Conservation (phyloP, 768 basidiomycete species). For the Phanerodontia chrysosporium region DNA sequence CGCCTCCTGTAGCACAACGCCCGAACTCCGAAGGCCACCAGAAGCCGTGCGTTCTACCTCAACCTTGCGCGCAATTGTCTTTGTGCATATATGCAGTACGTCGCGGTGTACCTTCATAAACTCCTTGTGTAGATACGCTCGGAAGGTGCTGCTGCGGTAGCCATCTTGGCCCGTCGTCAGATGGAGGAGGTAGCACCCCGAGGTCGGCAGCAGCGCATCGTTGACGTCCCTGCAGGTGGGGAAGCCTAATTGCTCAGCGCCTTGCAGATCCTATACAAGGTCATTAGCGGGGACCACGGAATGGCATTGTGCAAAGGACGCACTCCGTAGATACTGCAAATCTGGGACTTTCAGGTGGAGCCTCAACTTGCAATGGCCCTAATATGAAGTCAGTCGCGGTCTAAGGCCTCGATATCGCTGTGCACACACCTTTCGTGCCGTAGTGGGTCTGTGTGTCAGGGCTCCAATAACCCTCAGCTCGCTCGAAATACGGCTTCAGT, state of each 20-base stretch:
- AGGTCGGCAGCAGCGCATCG: not conserved
- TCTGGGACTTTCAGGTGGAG: not conserved
- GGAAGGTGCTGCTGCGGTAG: not conserved
- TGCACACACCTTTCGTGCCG: not conserved
- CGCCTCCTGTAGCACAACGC: not conserved
- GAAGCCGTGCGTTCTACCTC: not conserved
- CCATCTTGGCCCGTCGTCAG: not conserved
- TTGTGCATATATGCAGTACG: conserved; percentile 1
- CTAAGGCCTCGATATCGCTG: not conserved
- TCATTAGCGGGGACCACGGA: not conserved
- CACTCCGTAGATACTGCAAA: not conserved
- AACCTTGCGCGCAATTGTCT: conserved; percentile 1
- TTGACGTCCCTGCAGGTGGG: not conserved
- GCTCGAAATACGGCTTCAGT: conserved; percentile 24
- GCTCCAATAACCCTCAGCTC: conserved; percentile 16
- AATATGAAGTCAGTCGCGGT: not conserved
- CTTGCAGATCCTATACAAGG: not conserved
- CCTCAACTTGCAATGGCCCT: not conserved
- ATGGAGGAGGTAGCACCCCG: not conserved
- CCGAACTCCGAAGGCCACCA: not conserved
- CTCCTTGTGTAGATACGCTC: not conserved
- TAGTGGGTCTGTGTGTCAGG: not conserved
- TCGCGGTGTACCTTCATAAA: not conserved
- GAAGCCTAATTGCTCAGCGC: not conserved
- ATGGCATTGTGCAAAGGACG: not conserved